Evolutionary conservation across 2,329 filamentous ascomycete species (phyloP), one percentile per base, ranked within the genome.

Genomic region (Cytospora piceicola): DNA sequence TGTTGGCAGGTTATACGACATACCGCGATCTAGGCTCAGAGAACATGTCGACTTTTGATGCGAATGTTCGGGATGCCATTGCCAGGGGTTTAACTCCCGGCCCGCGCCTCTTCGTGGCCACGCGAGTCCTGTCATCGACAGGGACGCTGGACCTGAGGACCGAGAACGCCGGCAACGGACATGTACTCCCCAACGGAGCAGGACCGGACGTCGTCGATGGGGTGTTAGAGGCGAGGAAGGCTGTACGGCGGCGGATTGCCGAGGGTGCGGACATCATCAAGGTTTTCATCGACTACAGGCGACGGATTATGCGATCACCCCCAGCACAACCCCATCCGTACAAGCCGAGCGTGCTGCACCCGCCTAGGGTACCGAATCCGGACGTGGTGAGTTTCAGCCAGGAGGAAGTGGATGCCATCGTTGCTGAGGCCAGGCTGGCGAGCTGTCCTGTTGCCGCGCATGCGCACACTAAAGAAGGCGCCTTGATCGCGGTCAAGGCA

Each of bases 1-100:
- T 86, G 24, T 72, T 81, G 24, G 82, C 83, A 0, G 84, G 83
- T 14, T 85, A 81, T 73, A 86, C 82, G 0, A 84, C 82, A 4
- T 83, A 83, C 68, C 76, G 82, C 49, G 82, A 84, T 69, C 74
- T 83, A 0, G 81, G 82, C 12, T 81, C 81, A 1, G 82, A 84
- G 69, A 77, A 77, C 0, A 75, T 83, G 65, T 72, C 75, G 15
- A 77, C 81, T 20, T 77, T 77, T 22, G 82, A 85, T 69, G 77
- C 77, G 24, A 77, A 78, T 54, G 72, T 85, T 14, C 76, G 82
- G 9, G 79, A 84, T 69, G 76, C 78, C 15, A 78, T 85, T 66
- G 82, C 81, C 62, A 79, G 82, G 3, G 82, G 81, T 14, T 70
- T 85, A 20, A 80, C 79, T 1, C 80, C 81, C 0, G 82, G 82